Base-by-base conservation (phyloP, 129 eudicot genomes). In the Lactuca sativa region DNA sequence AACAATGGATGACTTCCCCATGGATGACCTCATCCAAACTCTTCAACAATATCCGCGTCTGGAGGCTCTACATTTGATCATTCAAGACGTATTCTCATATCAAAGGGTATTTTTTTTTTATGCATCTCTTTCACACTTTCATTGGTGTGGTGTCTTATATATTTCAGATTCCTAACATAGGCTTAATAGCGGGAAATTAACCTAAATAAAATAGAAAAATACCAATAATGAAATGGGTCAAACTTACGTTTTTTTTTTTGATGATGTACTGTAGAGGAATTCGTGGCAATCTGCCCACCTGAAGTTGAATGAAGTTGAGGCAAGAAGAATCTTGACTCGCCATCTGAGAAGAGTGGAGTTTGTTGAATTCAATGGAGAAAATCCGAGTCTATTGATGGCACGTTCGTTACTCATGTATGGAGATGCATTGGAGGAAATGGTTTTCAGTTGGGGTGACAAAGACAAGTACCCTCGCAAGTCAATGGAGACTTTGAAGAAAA, bases 351-450 rank as follows among this genome's bases (percentile, higher is more conserved):
- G 33, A 47, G 71, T 74, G 15, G 62, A 74, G 65, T 74, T 74
- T 64, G 9, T 30, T 64, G 48, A 55, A 12, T 54, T 74, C 25
- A 64, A 64, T 40, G 71, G 58, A n/a, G 58, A 74, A 74, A 32
- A 38, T 7, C 57, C 15, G 21, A 60, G 37, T 40, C 76, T 71
- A 34, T 49, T 10, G 0, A 47, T 60, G 32, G 68, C 61, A 7
- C 52, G 68, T 71, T 71, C 32, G 49, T 72, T 72, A 32, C 52
- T 72, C 11, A 47, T 48, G 33, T 34, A 49, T 1, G 76, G 69
- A 48, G 31, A 49, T 7, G 72, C 38, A 57, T 56, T 65, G 72
- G 78, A 74, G 73, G 72, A 74, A 15, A 65, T 68, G 63, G 63
- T 55, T 68, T 54, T 68, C 38, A 34, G 53, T 36, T 74, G 78